Percentiles rank a stretch among this genome's conserved stretches.
These are phyloP conservation scores for Xylaria sp. DNA, from an alignment of 2,329 filamentous ascomycete genomes.

Conservation along the genomic window DNA sequence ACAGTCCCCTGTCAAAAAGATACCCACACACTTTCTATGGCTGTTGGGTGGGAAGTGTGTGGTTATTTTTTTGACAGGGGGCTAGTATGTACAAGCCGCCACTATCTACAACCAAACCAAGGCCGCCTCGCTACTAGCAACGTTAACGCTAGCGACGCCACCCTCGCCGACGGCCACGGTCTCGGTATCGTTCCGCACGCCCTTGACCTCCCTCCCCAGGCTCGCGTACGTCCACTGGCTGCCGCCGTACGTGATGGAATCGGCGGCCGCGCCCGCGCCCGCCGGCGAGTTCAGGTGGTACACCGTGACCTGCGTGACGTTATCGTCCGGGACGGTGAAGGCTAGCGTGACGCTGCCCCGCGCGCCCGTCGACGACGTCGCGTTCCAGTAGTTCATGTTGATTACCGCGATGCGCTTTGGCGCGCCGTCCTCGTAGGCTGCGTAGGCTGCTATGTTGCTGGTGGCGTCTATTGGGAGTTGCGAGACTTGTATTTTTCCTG, in stretches of 20 bases:
- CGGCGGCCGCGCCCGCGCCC: slow-evolving; percentile 50
- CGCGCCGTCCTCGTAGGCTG: slow-evolving; percentile 44
- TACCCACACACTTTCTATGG: too few species aligned
- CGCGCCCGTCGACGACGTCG: slow-evolving; percentile 43
- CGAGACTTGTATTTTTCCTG: slow-evolving; percentile 47
- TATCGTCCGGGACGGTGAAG: slow-evolving; percentile 41
- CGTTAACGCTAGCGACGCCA: slow-evolving; percentile 43
- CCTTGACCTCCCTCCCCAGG: slow-evolving; percentile 49
- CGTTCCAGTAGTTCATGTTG: slow-evolving; percentile 54
- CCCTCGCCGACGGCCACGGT: slow-evolving; percentile 45
- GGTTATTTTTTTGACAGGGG: too few species aligned
- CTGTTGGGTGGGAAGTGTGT: too few species aligned
- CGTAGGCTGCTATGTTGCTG: slow-evolving; percentile 47
- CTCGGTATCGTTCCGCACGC: slow-evolving; percentile 49
- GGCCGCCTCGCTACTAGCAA: slow-evolving; percentile 49
- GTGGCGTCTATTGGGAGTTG: slow-evolving; percentile 34
- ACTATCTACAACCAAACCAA: slow-evolving; percentile 43
- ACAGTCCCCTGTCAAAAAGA: too few species aligned
- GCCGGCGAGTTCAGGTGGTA: slow-evolving; percentile 49
- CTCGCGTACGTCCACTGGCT: slow-evolving; percentile 54
- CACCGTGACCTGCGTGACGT: slow-evolving; percentile 42
- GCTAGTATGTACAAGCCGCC: neutral
- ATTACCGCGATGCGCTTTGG: slow-evolving; percentile 49
- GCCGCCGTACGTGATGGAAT: slow-evolving; percentile 52
- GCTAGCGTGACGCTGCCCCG: slow-evolving; percentile 43